Percentiles rank a stretch among this genome's conserved stretches.
These are phyloP conservation scores for Kwoniella heveanensis DNA, from an alignment of 768 basidiomycete species.

Conservation along the genomic window DNA sequence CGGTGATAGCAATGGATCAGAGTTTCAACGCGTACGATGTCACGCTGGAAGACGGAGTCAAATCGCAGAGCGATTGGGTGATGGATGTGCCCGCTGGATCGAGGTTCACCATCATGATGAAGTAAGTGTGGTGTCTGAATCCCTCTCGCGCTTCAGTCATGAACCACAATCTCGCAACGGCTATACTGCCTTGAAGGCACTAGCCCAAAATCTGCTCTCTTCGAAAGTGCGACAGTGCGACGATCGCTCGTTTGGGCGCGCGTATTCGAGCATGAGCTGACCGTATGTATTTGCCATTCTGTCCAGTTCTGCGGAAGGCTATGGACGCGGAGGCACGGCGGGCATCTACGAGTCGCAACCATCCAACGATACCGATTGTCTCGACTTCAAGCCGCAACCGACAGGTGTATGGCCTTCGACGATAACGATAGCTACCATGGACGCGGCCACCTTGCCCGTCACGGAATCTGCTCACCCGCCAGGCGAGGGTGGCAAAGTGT, in stretches of 20 bases:
- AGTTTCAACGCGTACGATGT: slow-evolving; percentile 44
- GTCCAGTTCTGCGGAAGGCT: slow-evolving; percentile 24
- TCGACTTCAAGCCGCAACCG: slow-evolving; percentile 2
- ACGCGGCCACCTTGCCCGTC: slow-evolving; percentile 26
- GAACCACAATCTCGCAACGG: too few relatives aligned
- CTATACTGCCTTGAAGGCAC: too few relatives aligned
- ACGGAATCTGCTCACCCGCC: slow-evolving; percentile 10
- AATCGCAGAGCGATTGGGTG: slow-evolving; percentile 32
- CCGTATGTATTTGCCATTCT: background rate
- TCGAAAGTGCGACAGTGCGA: too few relatives aligned
- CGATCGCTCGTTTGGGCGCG: too few relatives aligned
- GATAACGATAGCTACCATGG: slow-evolving; percentile 34
- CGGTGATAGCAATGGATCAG: slow-evolving; percentile 43
- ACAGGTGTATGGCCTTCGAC: slow-evolving; percentile 40
- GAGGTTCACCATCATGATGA: slow-evolving; percentile 46
- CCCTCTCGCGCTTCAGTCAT: too few relatives aligned
- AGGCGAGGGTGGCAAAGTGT: background rate
- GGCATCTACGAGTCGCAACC: slow-evolving; percentile 41
- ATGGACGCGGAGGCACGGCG: slow-evolving; percentile 41
- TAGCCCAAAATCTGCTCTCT: too few relatives aligned
- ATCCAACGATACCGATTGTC: slow-evolving; percentile 24
- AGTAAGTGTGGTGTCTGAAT: too few relatives aligned
- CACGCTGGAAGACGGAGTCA: slow-evolving; percentile 15
- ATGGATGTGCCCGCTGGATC: slow-evolving; percentile 42
- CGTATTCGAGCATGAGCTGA: too few relatives aligned